phyloP scores from a whole-genome alignment of 345 rosid species.

The Toxicodendron radicans region DNA sequence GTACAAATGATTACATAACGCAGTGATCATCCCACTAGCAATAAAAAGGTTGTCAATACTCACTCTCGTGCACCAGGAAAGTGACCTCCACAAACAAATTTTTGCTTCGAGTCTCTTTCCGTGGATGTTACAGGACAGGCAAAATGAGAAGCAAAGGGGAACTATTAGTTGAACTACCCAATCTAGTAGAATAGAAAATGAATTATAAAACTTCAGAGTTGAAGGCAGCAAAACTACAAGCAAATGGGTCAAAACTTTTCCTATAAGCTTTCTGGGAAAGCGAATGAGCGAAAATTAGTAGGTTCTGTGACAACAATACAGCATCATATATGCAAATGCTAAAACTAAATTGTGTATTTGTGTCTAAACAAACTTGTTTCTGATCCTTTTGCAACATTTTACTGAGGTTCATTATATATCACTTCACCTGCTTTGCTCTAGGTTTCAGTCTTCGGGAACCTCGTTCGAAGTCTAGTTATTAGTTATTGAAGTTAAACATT shows the following conservation, averaged over 20 bases:
- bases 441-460: too few relatives aligned
- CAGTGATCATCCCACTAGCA: conserved; percentile 3
- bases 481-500: too few relatives aligned
- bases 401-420: too few relatives aligned
- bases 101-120: not conserved
- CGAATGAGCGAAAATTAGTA: not conserved
- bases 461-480: too few relatives aligned
- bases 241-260: not conserved
- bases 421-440: too few relatives aligned
- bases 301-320: not conserved
- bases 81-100: not conserved
- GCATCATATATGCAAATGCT: not conserved
- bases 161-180: not conserved
- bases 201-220: not conserved
- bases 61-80: not conserved
- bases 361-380: too few relatives aligned
- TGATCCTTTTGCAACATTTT: too few relatives aligned
- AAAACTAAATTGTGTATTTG: not conserved
- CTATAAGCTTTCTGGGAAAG: not conserved
- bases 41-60: not conserved
- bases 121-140: not conserved
- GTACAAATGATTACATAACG: not conserved
- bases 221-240: not conserved
- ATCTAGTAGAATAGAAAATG: not conserved
- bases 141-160: too few relatives aligned